Base-by-base conservation (phyloP, 2,329 filamentous ascomycete species). In the Alternaria ventricosa region DNA sequence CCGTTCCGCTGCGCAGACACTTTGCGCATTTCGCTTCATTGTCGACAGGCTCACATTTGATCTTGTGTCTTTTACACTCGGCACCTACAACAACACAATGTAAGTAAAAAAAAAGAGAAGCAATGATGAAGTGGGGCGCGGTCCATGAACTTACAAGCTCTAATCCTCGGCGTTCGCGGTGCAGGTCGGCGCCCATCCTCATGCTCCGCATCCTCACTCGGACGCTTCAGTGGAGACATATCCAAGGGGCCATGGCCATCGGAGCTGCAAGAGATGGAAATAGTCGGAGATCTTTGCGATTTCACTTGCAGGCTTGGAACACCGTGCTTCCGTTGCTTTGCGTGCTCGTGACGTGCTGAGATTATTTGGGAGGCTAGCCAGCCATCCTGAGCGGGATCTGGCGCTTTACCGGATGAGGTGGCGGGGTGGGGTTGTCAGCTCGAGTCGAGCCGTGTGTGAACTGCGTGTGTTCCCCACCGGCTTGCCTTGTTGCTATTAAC, bases 241-340 rank as follows among this genome's bases (percentile, higher is more conserved):
- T 82, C 96, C 73, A 90, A 94, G 49, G 78, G 23, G 82, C 96
- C 73, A 90, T 94, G n/a, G 78, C 72, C 72, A 76, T 75, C 58
- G 55, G 62, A 58, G 53, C 64, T 58, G 60, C 47, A 60, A 46
- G 54, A 13, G 6, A 33, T 43, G 41, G 41, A 30, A 58, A 55
- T 60, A 25, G 66, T 65, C 58, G 58, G 27, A 44, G 59, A 67
- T 65, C 55, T 50, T 60, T 63, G 63, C 36, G 46, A 55, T 41
- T 28, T 20, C 18, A 25, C 54, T 50, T 56, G 18, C 50, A 7
- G 44, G 30, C 45, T 50, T 20, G 13, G 23, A 6, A 41, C 15
- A 53, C 49, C 28, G 49, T 41, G 49, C 49, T 53, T 22, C 1
- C 47, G 45, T 36, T 10, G 33, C 33, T 10, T 43, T 13, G n/a